Percentiles rank a stretch among this genome's conserved stretches.
Conservation (phyloP, 805 yeast species). For the Metschnikowia anglica region DNA sequence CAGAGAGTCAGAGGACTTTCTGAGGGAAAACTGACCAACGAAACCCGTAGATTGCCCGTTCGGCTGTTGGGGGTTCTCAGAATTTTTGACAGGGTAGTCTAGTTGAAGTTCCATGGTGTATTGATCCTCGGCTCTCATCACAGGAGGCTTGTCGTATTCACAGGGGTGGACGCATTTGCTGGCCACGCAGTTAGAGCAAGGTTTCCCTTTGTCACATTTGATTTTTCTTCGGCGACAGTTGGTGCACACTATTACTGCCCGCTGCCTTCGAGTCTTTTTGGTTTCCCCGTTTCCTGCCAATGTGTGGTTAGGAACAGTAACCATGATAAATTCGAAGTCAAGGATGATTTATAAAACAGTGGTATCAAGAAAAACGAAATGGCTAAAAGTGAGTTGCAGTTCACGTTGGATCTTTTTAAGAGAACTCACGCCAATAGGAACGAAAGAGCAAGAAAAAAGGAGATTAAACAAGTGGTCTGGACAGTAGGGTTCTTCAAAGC, state of each 20-base stretch:
- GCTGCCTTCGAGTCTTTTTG: conserved; percentile 18
- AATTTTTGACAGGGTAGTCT: conserved; percentile 1
- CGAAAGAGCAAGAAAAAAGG: not conserved
- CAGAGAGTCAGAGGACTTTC: not conserved
- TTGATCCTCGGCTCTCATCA: conserved; percentile 9
- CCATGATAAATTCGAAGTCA: too few relatives aligned
- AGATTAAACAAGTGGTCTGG: not conserved
- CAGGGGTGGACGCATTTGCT: conserved; percentile 22
- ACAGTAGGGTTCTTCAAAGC: not conserved
- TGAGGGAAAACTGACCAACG: conserved; percentile 6
- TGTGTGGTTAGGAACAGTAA: not conserved
- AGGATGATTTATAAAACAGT: too few relatives aligned
- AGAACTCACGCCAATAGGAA: too few relatives aligned
- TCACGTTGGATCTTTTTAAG: too few relatives aligned
- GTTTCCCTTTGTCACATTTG: conserved; percentile 31
- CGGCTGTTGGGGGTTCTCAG: not conserved
- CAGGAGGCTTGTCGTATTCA: conserved; percentile 20
- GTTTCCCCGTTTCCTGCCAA: not conserved
- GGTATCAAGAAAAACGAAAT: too few relatives aligned
- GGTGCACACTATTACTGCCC: conserved; percentile 30
- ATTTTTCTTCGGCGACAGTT: conserved; percentile 35
- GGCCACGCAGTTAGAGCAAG: conserved; percentile 29
- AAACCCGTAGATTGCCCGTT: not conserved
- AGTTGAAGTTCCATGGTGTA: conserved; percentile 15
- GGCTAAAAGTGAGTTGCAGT: too few relatives aligned